phyloP scores from a whole-genome alignment of 495 filamentous ascomycete species.

The Margaritispora aquatica region DNA sequence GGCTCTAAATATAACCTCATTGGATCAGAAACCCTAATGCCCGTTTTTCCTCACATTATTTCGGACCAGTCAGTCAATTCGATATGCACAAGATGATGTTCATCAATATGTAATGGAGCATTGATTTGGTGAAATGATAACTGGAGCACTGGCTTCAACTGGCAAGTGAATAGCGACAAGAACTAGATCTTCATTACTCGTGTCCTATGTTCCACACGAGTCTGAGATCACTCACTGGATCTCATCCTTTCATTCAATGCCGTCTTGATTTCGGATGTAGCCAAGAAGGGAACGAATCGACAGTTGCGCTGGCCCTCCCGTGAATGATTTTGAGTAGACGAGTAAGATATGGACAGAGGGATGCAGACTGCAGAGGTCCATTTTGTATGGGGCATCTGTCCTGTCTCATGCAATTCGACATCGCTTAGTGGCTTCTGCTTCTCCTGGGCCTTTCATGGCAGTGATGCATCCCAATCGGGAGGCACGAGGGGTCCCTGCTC shows the following conservation, averaged over 20 bases:
- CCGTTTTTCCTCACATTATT: not conserved
- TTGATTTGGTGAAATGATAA: not conserved
- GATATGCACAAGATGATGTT: not conserved
- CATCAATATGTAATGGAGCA: not conserved
- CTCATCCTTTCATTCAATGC: not conserved
- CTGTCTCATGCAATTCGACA: not conserved
- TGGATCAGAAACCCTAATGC: not conserved
- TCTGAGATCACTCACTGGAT: not conserved
- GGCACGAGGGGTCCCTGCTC: not conserved
- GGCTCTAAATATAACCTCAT: constrained; percentile 6
- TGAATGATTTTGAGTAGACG: not conserved
- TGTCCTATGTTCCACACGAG: not conserved
- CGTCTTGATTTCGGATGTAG: not conserved
- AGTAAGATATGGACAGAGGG: not conserved
- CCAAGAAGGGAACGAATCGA: not conserved
- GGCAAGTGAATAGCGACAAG: not conserved
- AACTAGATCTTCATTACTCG: not conserved
- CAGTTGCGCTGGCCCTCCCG: not conserved
- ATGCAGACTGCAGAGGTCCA: too few relatives aligned
- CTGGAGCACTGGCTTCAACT: too few relatives aligned
- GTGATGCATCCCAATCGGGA: not conserved
- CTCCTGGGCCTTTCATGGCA: not conserved
- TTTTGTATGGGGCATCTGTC: not conserved
- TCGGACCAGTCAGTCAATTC: too few relatives aligned
- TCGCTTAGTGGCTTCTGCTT: not conserved